phyloP scores from a whole-genome alignment of 495 filamentous ascomycete genomes.

The Neurospora africana region DNA sequence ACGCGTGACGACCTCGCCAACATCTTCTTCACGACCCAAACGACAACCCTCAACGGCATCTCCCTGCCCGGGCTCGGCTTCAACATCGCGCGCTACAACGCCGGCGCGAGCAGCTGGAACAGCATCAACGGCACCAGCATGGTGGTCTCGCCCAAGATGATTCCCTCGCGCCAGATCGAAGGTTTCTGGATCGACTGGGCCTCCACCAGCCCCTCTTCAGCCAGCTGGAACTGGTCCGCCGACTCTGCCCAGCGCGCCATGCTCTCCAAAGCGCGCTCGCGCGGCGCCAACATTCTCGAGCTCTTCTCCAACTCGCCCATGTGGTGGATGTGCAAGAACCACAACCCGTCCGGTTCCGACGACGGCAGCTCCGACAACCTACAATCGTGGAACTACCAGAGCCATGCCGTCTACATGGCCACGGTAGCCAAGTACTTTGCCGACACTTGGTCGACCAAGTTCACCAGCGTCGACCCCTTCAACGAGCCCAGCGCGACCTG shows the following conservation, averaged over 20 bases:
- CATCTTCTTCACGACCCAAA: constrained; percentile 24
- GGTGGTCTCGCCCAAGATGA: constrained; percentile 25
- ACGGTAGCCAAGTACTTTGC: constrained; percentile 28
- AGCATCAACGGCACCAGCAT: constrained; percentile 23
- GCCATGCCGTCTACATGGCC: constrained; percentile 29
- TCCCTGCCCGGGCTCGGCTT: constrained; percentile 27
- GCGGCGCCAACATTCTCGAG: constrained; percentile 26
- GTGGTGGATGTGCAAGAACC: constrained; percentile 33
- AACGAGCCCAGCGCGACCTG: constrained; percentile 27
- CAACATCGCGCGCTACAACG: constrained; percentile 31
- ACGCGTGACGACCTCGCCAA: constrained; percentile 24
- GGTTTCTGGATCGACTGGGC: constrained; percentile 29
- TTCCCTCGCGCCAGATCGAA: constrained; percentile 24
- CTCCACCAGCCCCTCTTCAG: constrained; percentile 14
- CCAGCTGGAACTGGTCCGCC: constrained; percentile 24
- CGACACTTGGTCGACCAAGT: constrained; percentile 23
- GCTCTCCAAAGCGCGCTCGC: constrained; percentile 22
- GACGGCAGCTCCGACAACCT: constrained; percentile 22
- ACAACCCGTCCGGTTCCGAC: constrained; percentile 27
- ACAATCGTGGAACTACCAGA: constrained; percentile 27
- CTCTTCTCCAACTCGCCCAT: constrained; percentile 32
- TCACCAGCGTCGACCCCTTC: constrained; percentile 27
- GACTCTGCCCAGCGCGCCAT: constrained; percentile 24
- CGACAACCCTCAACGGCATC: constrained; percentile 10
- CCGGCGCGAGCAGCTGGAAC: constrained; percentile 26